Evolutionary conservation across 768 basidiomycete species (phyloP).

Genomic region (Auriscalpium orientale): DNA sequence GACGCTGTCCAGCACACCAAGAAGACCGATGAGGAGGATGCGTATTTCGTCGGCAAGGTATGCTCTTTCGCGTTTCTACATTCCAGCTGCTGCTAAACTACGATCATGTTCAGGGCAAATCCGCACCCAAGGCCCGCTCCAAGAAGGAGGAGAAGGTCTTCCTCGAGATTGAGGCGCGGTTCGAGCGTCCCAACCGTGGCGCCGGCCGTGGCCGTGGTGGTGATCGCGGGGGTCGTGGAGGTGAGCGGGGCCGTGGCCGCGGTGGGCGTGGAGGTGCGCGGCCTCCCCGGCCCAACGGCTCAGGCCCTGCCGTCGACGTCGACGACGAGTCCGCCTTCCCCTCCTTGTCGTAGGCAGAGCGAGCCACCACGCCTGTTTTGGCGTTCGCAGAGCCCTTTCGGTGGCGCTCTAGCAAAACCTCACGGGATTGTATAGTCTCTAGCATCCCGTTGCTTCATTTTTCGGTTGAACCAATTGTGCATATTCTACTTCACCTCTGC

Average conservation of each 20-base stretch:
- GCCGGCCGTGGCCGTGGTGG: slow-evolving; percentile 47
- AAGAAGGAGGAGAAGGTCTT: slow-evolving; percentile 90
- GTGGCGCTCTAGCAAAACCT: slow-evolving; percentile 1
- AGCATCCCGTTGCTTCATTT: slow-evolving; percentile 1
- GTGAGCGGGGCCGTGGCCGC: slow-evolving; percentile 34
- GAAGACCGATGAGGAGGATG: slow-evolving; percentile 58
- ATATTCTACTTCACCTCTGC: not conserved
- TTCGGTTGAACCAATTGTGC: not conserved
- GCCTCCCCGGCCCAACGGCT: slow-evolving; percentile 32
- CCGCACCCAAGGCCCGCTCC: slow-evolving; percentile 53
- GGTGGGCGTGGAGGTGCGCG: slow-evolving; percentile 36
- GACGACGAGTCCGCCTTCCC: slow-evolving; percentile 87
- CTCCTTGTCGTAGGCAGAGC: slow-evolving; percentile 50
- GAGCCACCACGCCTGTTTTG: not conserved
- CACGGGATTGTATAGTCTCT: slow-evolving; percentile 4
- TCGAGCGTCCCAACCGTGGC: slow-evolving; percentile 73
- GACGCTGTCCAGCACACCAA: slow-evolving; percentile 55
- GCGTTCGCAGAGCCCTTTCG: too few species aligned
- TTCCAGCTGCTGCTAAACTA: too few species aligned
- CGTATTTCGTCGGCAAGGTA: slow-evolving; percentile 91
- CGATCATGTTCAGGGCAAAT: slow-evolving; percentile 43
- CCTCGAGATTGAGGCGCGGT: slow-evolving; percentile 87
- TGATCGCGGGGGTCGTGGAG: slow-evolving; percentile 36
- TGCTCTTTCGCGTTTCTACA: not conserved
- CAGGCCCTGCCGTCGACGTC: slow-evolving; percentile 48